Base-by-base conservation (phyloP, 345 rosid species). In the Schrenkiella parvula region DNA sequence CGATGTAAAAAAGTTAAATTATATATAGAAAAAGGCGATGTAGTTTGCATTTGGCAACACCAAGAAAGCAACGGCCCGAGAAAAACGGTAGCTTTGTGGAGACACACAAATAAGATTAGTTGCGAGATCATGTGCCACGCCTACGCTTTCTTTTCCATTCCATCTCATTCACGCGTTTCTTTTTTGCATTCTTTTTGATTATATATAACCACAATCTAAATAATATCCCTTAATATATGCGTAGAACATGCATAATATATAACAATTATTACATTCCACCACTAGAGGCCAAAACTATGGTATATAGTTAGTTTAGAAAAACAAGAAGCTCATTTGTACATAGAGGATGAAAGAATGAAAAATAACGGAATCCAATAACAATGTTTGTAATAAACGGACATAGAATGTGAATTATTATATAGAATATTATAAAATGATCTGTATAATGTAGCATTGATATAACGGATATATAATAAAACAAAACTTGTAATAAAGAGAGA, bases 291-390 rank as follows among this genome's bases (percentile, higher is more conserved):
- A 75, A 75, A 75, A 34, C 31, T 60, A 51, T 32, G 28, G 23
- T 12, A 61, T 69, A 14, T 25, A 23, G 8, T 35, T 63, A 44
- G 26, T 15, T n/a, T n/a, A n/a, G n/a, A 37, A 66, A 50, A 50
- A 55, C 32, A 19, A 43, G 2, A 71, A 48, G 25, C 31, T 65
- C 14, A 21, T 43, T 59, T 51, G 69, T 60, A 61, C 78, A 43
- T 25, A 44, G 64, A 75, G 58, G 70, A 75, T 61, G 74, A 61
- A 52, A 54, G 79, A 75, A 75, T 62, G 79, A 53, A 75, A 68
- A 69, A 75, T 75, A 68, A 75, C 79, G 74, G 79, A 75, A 75
- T 75, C 79, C 79, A 68, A 75, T 68, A 75, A 75, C 70, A 69
- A 75, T 75, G 79, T 75, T 55, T 75, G 79, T 75, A 13, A 68